Base-by-base conservation (phyloP, 2,329 filamentous ascomycete genomes). In the Apiospora hydei region DNA sequence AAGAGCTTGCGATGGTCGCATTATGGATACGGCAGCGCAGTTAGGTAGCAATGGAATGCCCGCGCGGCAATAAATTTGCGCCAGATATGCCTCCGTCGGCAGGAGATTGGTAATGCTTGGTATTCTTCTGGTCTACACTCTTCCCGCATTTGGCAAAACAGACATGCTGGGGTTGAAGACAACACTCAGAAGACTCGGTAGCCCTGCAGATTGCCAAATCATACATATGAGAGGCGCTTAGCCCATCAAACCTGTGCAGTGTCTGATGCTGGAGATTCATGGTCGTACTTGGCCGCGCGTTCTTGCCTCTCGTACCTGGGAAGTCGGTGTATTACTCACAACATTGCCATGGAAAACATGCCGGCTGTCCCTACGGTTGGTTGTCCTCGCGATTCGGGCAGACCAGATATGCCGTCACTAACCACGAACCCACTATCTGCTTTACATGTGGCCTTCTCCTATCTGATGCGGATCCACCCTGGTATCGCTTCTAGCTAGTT, bases 11-110 rank as follows among this genome's bases (percentile, higher is more conserved):
- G 46, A 51, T 41, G 68, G 38, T 44, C 38, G 68, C 26, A 43
- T 69, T 69, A 69, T 57, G 68, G 68, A 57, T 43, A 69, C 38
- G 68, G 47, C 68, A 51, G n/a, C 26, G 38, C 30, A 68, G 57
- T 34, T 41, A 64, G 57, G 57, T 64, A 64, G 34, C 57, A 64
- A 64, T 64, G 57, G 34, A 64, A 64, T 41, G 57, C 57, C 57
- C 34, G 13, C 21, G 57, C 57, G 57, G 57, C 57, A 41, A 41
- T 64, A 34, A 64, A 64, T n/a, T 64, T 64, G 57, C 57, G 11
- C 57, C 57, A 41, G 57, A 41, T 41, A 14, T 64, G 57, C 57
- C 5, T 64, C 34, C 34, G 57, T 64, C 57, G 18, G 57, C 57
- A 64, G 34, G 41, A 41, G 30, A 14, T 64, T 64, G 57, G 57